Conservation (phyloP, 345 rosid genomes). For the Moringa oleifera region DNA sequence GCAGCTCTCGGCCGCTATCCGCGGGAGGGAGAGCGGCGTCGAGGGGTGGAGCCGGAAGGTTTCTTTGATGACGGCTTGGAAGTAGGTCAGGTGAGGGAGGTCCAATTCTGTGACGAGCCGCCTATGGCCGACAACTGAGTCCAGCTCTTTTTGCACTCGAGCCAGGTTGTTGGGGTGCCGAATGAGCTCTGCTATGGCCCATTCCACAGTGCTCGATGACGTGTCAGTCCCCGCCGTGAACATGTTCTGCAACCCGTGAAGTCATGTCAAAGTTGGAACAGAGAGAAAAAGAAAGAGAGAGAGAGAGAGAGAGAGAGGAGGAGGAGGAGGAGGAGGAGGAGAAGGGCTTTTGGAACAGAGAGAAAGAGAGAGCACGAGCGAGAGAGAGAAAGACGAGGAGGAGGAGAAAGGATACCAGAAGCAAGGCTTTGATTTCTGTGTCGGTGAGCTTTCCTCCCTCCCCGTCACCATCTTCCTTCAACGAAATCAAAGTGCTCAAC, state of each 20-base stretch:
- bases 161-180: constrained; percentile 58
- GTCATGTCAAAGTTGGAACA: too few relatives aligned
- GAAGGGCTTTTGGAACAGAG: too few relatives aligned
- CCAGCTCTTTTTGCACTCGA: constrained; percentile 49
- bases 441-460: constrained; percentile 62
- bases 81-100: constrained; percentile 46
- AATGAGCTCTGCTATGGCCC: constrained; percentile 85
- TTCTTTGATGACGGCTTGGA: constrained; percentile 76
- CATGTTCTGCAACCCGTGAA: constrained; percentile 69
- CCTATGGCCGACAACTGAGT: constrained; percentile 50
- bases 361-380: too few relatives aligned
- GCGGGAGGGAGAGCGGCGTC: constrained; percentile 75
- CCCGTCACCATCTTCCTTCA: constrained; percentile 40
- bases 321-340: too few relatives aligned
- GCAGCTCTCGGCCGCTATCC: constrained; percentile 56
- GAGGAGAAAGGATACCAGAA: constrained; percentile 41
- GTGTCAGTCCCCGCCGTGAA: constrained; percentile 94
- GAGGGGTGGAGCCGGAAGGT: constrained; percentile 81
- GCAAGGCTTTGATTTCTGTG: constrained; percentile 80
- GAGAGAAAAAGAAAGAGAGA: too few relatives aligned
- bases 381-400: too few relatives aligned
- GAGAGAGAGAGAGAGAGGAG: too few relatives aligned
- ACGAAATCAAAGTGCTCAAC: constrained; percentile 58
- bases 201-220: constrained; percentile 80
- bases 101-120: constrained; percentile 50